Percentiles rank a stretch among this genome's conserved stretches.
Conservation (phyloP, 495 filamentous ascomycete species). For the Annulohypoxylon maeteangense region DNA sequence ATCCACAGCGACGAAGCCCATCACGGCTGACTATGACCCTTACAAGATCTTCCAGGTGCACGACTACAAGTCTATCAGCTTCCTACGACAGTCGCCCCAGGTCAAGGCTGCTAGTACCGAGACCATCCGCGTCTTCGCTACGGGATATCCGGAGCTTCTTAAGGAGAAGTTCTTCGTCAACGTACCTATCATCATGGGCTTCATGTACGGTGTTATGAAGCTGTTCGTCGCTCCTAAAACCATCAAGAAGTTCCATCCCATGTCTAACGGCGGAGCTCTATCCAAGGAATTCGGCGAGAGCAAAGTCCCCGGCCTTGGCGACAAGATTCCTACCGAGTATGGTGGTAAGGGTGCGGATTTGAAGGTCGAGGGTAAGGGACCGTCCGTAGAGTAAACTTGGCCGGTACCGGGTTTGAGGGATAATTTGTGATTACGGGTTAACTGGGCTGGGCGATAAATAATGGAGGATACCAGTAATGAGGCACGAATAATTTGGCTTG, state of each 20-base stretch:
- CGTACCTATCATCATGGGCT: conserved; percentile 86
- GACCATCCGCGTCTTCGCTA: conserved; percentile 79
- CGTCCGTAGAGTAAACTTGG: conserved; percentile 38
- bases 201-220: conserved; percentile 84
- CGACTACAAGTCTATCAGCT: conserved; percentile 85
- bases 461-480: conserved; percentile 36
- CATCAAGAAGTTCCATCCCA: conserved; percentile 83
- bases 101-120: conserved; percentile 77
- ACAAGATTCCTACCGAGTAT: conserved; percentile 71
- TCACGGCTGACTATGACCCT: conserved; percentile 80
- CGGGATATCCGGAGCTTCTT: conserved; percentile 86
- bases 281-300: conserved; percentile 67
- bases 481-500: conserved; percentile 29
- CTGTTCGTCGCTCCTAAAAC: conserved; percentile 81
- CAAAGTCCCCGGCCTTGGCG: conserved; percentile 61
- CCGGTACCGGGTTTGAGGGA: neutral
- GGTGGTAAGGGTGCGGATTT: conserved; percentile 72
- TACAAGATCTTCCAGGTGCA: conserved; percentile 92
- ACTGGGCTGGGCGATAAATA: conserved; percentile 5
- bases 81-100: conserved; percentile 76
- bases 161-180: conserved; percentile 95
- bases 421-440: neutral
- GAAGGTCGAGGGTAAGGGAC: conserved; percentile 52
- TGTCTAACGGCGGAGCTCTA: conserved; percentile 78
- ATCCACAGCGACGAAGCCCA: conserved; percentile 70